Evolutionary conservation across 2,329 filamentous ascomycete genomes (phyloP).

Genomic region (Fusarium algeriense): DNA sequence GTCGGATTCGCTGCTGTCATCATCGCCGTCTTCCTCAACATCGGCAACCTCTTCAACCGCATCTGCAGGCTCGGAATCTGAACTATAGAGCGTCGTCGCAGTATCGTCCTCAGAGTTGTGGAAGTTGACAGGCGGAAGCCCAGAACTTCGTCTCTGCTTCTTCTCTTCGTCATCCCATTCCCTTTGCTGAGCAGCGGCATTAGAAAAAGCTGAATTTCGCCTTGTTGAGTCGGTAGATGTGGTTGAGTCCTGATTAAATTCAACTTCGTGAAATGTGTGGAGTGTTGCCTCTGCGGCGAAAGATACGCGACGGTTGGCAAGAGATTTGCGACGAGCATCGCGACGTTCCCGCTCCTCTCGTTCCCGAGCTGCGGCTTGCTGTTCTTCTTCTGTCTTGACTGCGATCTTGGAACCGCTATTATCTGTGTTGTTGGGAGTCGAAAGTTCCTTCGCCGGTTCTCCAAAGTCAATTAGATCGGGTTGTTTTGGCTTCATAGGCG

Average conservation of each 20-base stretch:
- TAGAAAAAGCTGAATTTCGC: conserved; percentile 67
- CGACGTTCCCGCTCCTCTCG: conserved; percentile 80
- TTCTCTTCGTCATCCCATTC: conserved; percentile 71
- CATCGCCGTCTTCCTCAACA: conserved; percentile 62
- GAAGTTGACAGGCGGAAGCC: conserved; percentile 72
- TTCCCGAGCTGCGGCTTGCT: conserved; percentile 76
- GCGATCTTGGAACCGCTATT: conserved; percentile 68
- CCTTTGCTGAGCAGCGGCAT: conserved; percentile 59
- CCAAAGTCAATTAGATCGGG: conserved; percentile 37
- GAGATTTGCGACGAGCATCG: conserved; percentile 90
- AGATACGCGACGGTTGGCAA: conserved; percentile 92
- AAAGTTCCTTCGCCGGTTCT: conserved; percentile 19
- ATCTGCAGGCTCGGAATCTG: conserved; percentile 69
- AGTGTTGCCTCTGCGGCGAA: conserved; percentile 97
- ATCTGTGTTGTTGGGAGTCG: conserved; percentile 41
- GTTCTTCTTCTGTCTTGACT: conserved; percentile 76
- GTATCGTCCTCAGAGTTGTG: conserved; percentile 74
- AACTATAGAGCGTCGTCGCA: conserved; percentile 82
- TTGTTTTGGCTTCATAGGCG: conserved; percentile 66
- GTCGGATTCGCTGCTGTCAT: conserved; percentile 70
- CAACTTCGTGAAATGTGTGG: conserved; percentile 96
- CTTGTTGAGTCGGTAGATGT: conserved; percentile 82
- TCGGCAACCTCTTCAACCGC: conserved; percentile 68
- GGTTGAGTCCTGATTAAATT: conserved; percentile 88
- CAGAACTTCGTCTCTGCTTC: conserved; percentile 73